Conservation (phyloP, 2,329 filamentous ascomycete species). For the Alternaria sp. region DNA sequence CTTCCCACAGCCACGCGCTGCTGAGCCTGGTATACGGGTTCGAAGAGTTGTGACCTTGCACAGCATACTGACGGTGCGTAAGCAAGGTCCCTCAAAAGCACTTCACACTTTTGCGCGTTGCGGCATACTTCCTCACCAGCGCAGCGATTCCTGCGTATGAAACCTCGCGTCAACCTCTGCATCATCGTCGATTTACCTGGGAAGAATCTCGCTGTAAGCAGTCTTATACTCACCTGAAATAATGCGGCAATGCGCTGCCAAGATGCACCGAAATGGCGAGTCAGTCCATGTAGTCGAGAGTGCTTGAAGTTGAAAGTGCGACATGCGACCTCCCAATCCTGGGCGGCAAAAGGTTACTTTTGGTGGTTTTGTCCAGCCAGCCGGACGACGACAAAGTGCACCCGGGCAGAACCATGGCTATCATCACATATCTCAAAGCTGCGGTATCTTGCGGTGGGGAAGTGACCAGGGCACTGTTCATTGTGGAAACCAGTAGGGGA, state of each 20-base stretch:
- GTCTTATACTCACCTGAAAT: fast-evolving
- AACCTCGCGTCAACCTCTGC: neutral
- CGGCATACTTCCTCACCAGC: neutral
- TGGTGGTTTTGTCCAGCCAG: neutral
- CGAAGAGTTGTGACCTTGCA: neutral
- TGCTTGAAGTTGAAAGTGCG: neutral
- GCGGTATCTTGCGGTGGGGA: neutral
- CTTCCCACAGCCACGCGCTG: neutral
- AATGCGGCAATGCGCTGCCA: neutral
- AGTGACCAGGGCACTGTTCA: neutral
- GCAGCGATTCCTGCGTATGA: neutral
- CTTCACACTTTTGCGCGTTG: no score
- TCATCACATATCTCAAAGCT: fast-evolving
- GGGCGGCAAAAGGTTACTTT: neutral
- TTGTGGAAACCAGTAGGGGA: neutral
- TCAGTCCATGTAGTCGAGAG: neutral
- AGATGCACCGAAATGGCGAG: neutral
- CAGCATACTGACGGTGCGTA: neutral
- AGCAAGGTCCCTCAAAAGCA: neutral
- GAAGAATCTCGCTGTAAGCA: fast-evolving
- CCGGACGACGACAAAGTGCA: no score
- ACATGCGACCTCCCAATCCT: neutral
- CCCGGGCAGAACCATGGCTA: neutral
- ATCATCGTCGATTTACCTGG: neutral
- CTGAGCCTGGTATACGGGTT: neutral